A percentile compares a stretch with the other conserved stretches of the same genome.
These are phyloP conservation scores for Linum tenue DNA, from an alignment of 345 rosid genomes.

Conservation along the genomic window DNA sequence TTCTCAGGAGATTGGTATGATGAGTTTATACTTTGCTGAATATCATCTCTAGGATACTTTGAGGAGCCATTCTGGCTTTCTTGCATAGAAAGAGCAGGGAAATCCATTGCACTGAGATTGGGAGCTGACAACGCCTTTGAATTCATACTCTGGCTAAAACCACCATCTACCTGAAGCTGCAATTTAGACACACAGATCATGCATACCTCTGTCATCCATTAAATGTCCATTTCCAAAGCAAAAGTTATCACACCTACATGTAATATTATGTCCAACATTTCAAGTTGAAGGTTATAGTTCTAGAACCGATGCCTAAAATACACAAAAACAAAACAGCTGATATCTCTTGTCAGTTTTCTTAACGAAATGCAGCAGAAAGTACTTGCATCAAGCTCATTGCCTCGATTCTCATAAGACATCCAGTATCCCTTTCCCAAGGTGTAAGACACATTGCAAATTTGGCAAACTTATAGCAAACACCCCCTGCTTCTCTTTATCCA, in stretches of 20 bases:
- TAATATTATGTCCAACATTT: background rate
- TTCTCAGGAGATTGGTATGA: slow-evolving; percentile 52
- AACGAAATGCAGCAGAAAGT: too few species aligned
- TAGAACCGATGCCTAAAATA: background rate
- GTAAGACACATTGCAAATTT: too few species aligned
- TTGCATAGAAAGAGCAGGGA: slow-evolving; percentile 62
- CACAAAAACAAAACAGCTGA: background rate
- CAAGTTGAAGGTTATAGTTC: background rate
- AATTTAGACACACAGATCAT: slow-evolving; percentile 15
- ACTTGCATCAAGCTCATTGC: too few species aligned
- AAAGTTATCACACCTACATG: background rate
- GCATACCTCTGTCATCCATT: background rate
- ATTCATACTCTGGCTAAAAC: slow-evolving; percentile 59
- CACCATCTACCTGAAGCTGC: slow-evolving; percentile 91
- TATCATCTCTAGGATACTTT: slow-evolving; percentile 61
- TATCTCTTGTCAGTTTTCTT: background rate
- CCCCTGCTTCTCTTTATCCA: too few species aligned
- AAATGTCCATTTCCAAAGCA: background rate
- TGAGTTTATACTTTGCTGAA: slow-evolving; percentile 49
- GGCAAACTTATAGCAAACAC: too few species aligned
- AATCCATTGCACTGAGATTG: slow-evolving; percentile 66
- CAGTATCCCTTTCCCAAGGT: too few species aligned
- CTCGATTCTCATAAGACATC: too few species aligned
- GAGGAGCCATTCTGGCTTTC: slow-evolving; percentile 50
- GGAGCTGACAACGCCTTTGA: slow-evolving; percentile 64